A percentile compares a stretch with the other conserved stretches of the same genome.
Conservation (phyloP, 1,139 yeast species). For the Zygoascus hellenicus region DNA sequence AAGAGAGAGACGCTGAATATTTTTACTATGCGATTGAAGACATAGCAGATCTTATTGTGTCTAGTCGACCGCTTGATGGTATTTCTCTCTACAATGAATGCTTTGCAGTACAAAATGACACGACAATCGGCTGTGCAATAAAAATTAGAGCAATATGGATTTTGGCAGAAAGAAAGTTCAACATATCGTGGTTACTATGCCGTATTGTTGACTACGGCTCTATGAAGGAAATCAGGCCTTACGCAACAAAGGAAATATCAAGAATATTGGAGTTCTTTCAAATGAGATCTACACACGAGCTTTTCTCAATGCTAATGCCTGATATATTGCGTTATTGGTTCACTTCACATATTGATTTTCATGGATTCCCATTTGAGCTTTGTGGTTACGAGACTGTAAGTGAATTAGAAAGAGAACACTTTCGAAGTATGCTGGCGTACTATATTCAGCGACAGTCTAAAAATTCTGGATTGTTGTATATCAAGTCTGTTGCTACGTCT, state of each 20-base stretch:
- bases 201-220: slow-evolving; percentile 5
- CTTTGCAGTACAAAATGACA: background rate
- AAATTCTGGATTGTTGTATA: background rate
- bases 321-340: slow-evolving; percentile 8
- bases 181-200: slow-evolving; percentile 3
- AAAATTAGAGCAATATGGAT: slow-evolving; percentile 1
- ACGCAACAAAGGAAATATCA: background rate
- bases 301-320: slow-evolving; percentile 4
- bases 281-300: background rate
- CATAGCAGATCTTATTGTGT: slow-evolving; percentile 5
- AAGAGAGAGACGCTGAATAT: background rate
- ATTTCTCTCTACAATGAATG: slow-evolving; percentile 2
- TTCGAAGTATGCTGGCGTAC: slow-evolving; percentile 12
- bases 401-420: slow-evolving; percentile 33
- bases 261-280: background rate
- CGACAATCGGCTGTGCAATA: background rate
- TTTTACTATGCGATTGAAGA: background rate
- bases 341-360: slow-evolving; percentile 18
- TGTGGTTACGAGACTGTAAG: slow-evolving; percentile 33
- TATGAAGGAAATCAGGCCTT: background rate
- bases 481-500: background rate
- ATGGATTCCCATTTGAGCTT: slow-evolving; percentile 36
- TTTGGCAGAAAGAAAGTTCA: slow-evolving; percentile 3
- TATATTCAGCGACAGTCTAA: background rate
- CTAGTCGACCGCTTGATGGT: background rate